A percentile compares a stretch with the other conserved stretches of the same genome.
phyloP scores from a whole-genome alignment of 176 grass and related monocot genomes.

The Ensete ventricosum region DNA sequence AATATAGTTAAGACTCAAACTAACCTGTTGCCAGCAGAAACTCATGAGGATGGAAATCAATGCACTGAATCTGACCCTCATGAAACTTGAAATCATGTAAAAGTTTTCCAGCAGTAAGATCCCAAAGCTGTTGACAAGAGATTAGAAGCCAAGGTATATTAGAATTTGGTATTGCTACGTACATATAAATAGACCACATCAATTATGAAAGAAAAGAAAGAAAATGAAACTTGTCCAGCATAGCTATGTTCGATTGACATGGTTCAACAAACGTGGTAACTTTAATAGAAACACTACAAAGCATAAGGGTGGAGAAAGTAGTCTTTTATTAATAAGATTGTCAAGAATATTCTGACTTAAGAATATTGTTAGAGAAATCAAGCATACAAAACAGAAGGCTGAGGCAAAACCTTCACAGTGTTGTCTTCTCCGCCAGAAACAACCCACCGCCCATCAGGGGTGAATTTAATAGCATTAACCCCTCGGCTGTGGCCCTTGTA shows the following conservation, averaged over 20 bases:
- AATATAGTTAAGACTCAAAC: constrained; percentile 20
- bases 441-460: constrained; percentile 91
- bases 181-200: not conserved
- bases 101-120: constrained; percentile 91
- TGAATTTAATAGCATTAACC: constrained; percentile 94
- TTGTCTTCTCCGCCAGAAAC: constrained; percentile 98
- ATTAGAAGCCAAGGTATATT: not conserved
- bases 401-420: constrained; percentile 57
- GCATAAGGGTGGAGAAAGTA: no score
- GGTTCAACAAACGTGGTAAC: no score
- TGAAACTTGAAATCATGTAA: constrained; percentile 90
- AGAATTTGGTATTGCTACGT: not conserved
- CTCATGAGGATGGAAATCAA: constrained; percentile 97
- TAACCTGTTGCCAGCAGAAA: constrained; percentile 95
- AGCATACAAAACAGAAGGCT: not conserved
- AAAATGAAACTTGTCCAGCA: no score
- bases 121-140: constrained; percentile 63
- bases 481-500: constrained; percentile 90
- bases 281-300: no score
- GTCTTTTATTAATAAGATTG: not conserved
- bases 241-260: no score
- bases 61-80: constrained; percentile 94
- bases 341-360: not conserved
- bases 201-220: not conserved
- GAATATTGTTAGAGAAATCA: not conserved